phyloP scores from a whole-genome alignment of 352 stramenopile species.

The Phytophthora hybrid region DNA sequence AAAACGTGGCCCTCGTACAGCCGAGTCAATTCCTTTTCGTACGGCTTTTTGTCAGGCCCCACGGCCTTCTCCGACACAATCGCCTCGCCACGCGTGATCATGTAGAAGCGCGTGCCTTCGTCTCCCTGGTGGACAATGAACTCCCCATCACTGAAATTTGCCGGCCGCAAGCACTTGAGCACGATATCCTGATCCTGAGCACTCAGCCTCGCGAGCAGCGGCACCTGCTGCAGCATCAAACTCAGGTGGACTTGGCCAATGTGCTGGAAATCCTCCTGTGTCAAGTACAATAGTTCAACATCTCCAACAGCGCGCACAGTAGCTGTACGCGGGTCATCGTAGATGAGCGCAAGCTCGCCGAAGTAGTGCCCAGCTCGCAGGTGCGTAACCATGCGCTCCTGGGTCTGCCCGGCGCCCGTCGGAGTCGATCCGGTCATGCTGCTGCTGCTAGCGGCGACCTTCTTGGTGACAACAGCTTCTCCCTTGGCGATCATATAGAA shows the following conservation, averaged over 20 bases:
- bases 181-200: slow-evolving; percentile 84
- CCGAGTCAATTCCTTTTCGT: slow-evolving; percentile 83
- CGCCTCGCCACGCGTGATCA: slow-evolving; percentile 90
- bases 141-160: slow-evolving; percentile 88
- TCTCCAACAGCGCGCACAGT: slow-evolving; percentile 82
- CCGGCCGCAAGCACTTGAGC: slow-evolving; percentile 78
- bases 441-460: slow-evolving; percentile 41
- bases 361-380: slow-evolving; percentile 94
- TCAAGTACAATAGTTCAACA: slow-evolving; percentile 86
- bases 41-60: slow-evolving; percentile 46
- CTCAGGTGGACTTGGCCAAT: slow-evolving; percentile 89
- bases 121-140: slow-evolving; percentile 92
- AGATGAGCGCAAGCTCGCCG: slow-evolving; percentile 93
- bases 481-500: slow-evolving; percentile 94
- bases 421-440: slow-evolving; percentile 44
- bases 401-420: slow-evolving; percentile 46
- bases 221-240: slow-evolving; percentile 90
- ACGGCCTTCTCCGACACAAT: slow-evolving; percentile 80
- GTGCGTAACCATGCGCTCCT: slow-evolving; percentile 90
- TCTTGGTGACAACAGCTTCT: slow-evolving; percentile 89
- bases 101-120: slow-evolving; percentile 89
- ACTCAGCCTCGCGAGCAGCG: slow-evolving; percentile 74
- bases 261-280: slow-evolving; percentile 88
- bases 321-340: slow-evolving; percentile 89
- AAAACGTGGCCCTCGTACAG: slow-evolving; percentile 92